phyloP scores from a whole-genome alignment of 2,329 filamentous ascomycete species.

The Colletotrichum sp. region DNA sequence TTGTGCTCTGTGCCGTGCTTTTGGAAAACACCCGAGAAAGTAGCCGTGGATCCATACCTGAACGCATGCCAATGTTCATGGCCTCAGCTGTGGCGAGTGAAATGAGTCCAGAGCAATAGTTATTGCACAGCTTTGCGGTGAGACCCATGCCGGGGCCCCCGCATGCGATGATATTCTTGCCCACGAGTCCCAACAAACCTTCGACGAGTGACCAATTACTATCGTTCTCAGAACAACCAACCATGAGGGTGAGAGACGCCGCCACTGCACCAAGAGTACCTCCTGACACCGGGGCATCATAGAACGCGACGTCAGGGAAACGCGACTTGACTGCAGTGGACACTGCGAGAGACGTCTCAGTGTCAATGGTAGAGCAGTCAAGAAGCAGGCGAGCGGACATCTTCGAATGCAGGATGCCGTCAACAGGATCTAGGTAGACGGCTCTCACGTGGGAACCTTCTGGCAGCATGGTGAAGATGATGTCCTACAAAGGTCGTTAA shows the following conservation, averaged over 20 bases:
- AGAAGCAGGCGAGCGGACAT: not conserved
- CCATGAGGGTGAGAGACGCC: not conserved
- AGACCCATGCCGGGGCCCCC: conserved; percentile 61
- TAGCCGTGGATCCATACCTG: conserved; percentile 59
- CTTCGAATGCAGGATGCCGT: not conserved
- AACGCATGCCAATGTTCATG: conserved; percentile 64
- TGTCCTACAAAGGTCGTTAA: not conserved
- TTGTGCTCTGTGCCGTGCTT: conserved; percentile 33
- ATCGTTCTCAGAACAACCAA: not conserved
- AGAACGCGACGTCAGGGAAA: not conserved
- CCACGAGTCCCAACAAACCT: conserved; percentile 46
- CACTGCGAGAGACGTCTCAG: not conserved
- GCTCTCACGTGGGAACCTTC: not conserved
- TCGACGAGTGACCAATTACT: not conserved
- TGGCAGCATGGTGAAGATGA: not conserved
- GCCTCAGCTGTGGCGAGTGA: conserved; percentile 63
- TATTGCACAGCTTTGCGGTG: conserved; percentile 65
- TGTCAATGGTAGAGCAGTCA: not conserved
- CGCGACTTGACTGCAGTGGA: not conserved
- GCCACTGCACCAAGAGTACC: not conserved
- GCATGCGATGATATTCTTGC: conserved; percentile 58
- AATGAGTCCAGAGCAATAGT: conserved; percentile 64
- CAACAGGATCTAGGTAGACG: not conserved
- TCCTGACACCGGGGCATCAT: not conserved
- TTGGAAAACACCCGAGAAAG: conserved; percentile 36